These are phyloP conservation scores for Ormosia semicastrata DNA, from an alignment of 306 rosid genomes.

Conservation along the genomic window DNA sequence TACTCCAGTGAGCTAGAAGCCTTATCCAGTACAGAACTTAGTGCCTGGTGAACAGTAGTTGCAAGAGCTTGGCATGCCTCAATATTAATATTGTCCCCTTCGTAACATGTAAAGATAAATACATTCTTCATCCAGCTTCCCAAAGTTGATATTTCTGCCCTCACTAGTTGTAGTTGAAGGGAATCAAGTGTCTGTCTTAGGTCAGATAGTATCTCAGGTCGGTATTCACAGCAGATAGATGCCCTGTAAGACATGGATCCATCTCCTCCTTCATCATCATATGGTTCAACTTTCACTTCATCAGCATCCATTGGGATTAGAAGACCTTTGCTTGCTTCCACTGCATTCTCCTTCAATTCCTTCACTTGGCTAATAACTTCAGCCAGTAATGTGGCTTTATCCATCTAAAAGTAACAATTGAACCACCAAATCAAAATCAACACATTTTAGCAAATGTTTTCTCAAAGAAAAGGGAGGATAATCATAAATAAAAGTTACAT, in stretches of 20 bases:
- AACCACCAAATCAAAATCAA: conserved; percentile 25
- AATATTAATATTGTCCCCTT: conserved; percentile 24
- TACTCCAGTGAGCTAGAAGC: conserved; percentile 61
- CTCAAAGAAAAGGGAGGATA: neutral
- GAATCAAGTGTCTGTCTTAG: conserved; percentile 61
- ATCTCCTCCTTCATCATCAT: conserved; percentile 32
- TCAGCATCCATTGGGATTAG: conserved; percentile 74
- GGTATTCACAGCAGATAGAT: conserved; percentile 69
- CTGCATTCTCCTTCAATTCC: conserved; percentile 66
- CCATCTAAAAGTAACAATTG: conserved; percentile 60
- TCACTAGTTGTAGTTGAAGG: conserved; percentile 56
- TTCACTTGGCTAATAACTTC: conserved; percentile 74
- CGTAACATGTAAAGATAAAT: conserved; percentile 50
- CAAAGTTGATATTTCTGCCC: conserved; percentile 75
- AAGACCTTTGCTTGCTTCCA: conserved; percentile 67
- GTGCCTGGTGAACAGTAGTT: conserved; percentile 49
- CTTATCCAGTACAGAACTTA: conserved; percentile 63
- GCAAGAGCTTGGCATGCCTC: conserved; percentile 50
- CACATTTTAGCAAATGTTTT: neutral
- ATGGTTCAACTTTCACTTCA: conserved; percentile 74
- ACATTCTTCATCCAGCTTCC: conserved; percentile 65
- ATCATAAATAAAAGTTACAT: neutral
- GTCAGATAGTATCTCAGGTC: conserved; percentile 67
- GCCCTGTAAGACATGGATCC: conserved; percentile 56
- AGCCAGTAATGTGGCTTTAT: conserved; percentile 80